Conservation (phyloP, 768 basidiomycete species). For the Russula brevipes region DNA sequence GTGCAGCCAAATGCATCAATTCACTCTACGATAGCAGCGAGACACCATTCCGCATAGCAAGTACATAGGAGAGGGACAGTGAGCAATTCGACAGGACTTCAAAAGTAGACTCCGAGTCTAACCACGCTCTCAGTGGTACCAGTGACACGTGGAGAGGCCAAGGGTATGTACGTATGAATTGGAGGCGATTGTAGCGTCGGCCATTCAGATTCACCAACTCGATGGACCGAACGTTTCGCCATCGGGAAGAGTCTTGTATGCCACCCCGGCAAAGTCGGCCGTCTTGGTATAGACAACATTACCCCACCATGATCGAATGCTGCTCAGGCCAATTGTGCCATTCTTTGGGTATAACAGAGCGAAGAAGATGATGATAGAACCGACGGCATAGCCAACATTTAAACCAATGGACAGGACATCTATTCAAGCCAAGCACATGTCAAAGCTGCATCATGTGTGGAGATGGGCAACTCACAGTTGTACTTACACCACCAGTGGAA, state of each 20-base stretch:
- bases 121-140: too few species aligned
- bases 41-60: too few species aligned
- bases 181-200: too few species aligned
- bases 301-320: slow-evolving; percentile 65
- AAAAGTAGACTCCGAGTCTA: too few species aligned
- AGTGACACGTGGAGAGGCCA: too few species aligned
- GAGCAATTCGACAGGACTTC: too few species aligned
- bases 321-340: slow-evolving; percentile 52
- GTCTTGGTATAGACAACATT: slow-evolving; percentile 41
- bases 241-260: slow-evolving; percentile 15
- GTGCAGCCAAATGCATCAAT: too few species aligned
- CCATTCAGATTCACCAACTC: slow-evolving; percentile 8
- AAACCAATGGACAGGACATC: slow-evolving; percentile 70
- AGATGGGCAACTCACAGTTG: slow-evolving; percentile 29
- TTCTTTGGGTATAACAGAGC: slow-evolving; percentile 58
- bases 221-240: slow-evolving; percentile 22
- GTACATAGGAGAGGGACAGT: too few species aligned
- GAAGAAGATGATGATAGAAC: slow-evolving; percentile 54
- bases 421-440: slow-evolving; percentile 14
- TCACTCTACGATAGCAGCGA: too few species aligned
- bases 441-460: not conserved
- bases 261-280: slow-evolving; percentile 29
- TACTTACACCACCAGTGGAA: slow-evolving; percentile 40
- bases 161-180: too few species aligned
- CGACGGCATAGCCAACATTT: slow-evolving; percentile 64